These are phyloP conservation scores for Starmerella bombi DNA, from an alignment of 805 yeast genomes.

Conservation along the genomic window DNA sequence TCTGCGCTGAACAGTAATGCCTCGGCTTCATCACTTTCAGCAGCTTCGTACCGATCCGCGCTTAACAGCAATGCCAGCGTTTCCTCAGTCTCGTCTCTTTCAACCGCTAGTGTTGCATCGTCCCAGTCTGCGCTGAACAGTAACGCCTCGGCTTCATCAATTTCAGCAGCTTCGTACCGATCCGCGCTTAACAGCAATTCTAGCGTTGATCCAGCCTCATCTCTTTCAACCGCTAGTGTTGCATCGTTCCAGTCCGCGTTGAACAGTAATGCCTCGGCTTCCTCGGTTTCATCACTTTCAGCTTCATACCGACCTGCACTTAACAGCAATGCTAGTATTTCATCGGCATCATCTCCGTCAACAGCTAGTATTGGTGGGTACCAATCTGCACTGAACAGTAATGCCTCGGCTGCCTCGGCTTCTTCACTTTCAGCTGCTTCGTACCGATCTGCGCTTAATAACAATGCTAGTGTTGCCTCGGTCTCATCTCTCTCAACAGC, in stretches of 20 bases:
- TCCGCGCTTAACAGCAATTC: not conserved
- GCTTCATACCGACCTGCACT: slow-evolving; percentile 3
- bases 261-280: not conserved
- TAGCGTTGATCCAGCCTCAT: not conserved
- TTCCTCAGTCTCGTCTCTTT: not conserved
- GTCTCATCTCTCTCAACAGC: not conserved
- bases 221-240: not conserved
- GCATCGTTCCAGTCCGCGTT: not conserved
- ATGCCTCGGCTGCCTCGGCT: not conserved
- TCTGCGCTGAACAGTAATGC: slow-evolving; percentile 2
- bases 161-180: not conserved
- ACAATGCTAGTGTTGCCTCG: slow-evolving; percentile 1
- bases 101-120: not conserved
- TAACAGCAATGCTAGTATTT: slow-evolving; percentile 1
- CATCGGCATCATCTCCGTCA: not conserved
- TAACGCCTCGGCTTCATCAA: slow-evolving; percentile 2
- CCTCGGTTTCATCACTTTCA: not conserved
- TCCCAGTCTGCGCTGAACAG: slow-evolving; percentile 1
- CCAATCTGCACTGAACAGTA: not conserved
- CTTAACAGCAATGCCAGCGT: slow-evolving; percentile 1
- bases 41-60: not conserved
- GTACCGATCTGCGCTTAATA: slow-evolving; percentile 1
- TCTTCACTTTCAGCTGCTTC: not conserved
- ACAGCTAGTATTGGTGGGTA: not conserved
- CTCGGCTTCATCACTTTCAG: not conserved